A percentile compares a stretch with the other conserved stretches of the same genome.
These are phyloP conservation scores for Plenodomus tracheiphilus DNA, from an alignment of 2,329 filamentous ascomycete genomes.

Conservation along the genomic window DNA sequence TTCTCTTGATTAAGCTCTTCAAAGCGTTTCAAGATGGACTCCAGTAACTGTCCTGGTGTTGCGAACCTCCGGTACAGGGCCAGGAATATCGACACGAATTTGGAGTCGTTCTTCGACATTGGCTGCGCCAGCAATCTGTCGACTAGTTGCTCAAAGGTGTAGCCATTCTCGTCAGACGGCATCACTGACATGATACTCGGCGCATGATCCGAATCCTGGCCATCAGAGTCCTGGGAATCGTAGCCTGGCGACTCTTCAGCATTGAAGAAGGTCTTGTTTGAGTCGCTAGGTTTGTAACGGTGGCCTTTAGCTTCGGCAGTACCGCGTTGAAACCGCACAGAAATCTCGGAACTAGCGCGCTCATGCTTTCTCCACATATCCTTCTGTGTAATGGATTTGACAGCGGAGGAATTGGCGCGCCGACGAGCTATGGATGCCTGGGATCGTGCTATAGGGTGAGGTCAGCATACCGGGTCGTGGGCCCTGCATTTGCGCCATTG, in stretches of 20 bases:
- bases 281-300: conserved; percentile 47
- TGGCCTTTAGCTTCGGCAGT: conserved; percentile 39
- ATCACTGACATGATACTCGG: conserved; percentile 39
- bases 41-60: conserved; percentile 75
- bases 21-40: conserved; percentile 75
- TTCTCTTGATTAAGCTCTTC: conserved; percentile 70
- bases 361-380: conserved; percentile 48
- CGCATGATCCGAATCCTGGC: conserved; percentile 67
- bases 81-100: conserved; percentile 86
- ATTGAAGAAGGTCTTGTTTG: conserved; percentile 63
- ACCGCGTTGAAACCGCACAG: conserved; percentile 37
- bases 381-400: conserved; percentile 46
- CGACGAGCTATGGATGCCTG: conserved; percentile 45
- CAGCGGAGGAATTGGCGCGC: conserved; percentile 51
- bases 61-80: conserved; percentile 95
- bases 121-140: conserved; percentile 83
- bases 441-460: conserved; percentile 25
- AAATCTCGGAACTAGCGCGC: conserved; percentile 54
- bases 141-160: conserved; percentile 62
- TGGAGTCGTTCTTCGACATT: conserved; percentile 83
- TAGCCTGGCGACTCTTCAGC: conserved; percentile 72
- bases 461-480: neutral
- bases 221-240: conserved; percentile 67
- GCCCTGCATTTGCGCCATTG: neutral
- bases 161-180: conserved; percentile 62